Evolutionary conservation across 352 stramenopile species (phyloP).

Genomic region (Globisporangium recalcitrans): DNA sequence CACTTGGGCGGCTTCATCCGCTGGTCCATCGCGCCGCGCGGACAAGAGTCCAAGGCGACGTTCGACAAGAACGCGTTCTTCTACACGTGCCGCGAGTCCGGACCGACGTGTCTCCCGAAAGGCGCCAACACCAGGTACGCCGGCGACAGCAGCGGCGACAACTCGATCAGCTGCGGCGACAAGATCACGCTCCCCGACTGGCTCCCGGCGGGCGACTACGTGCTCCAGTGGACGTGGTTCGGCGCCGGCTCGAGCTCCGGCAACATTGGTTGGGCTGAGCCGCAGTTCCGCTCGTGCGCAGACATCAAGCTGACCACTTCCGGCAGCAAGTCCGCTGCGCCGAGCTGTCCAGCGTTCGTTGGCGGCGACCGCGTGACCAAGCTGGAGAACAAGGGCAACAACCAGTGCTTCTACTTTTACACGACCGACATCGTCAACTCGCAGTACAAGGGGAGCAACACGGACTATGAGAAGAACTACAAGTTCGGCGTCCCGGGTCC

Average conservation of each 20-base stretch:
- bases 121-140: slow-evolving; percentile 36
- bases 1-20: slow-evolving; percentile 31
- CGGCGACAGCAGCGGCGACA: slow-evolving; percentile 30
- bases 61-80: slow-evolving; percentile 53
- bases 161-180: slow-evolving; percentile 36
- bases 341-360: slow-evolving; percentile 40
- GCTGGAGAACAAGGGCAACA: slow-evolving; percentile 27
- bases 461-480: slow-evolving; percentile 35
- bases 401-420: slow-evolving; percentile 60
- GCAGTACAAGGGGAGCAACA: slow-evolving; percentile 40
- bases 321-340: slow-evolving; percentile 23
- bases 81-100: slow-evolving; percentile 52
- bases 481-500: slow-evolving; percentile 41
- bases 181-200: slow-evolving; percentile 50
- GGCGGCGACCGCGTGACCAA: slow-evolving; percentile 49
- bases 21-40: slow-evolving; percentile 19
- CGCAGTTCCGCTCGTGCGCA: slow-evolving; percentile 45
- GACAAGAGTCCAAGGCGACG: slow-evolving; percentile 24
- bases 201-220: slow-evolving; percentile 42
- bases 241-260: slow-evolving; percentile 42
- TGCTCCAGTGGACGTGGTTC: slow-evolving; percentile 58
- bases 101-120: slow-evolving; percentile 28
- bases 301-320: slow-evolving; percentile 46
- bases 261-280: slow-evolving; percentile 44
- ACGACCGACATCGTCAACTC: slow-evolving; percentile 40